Conservation (phyloP, 495 filamentous ascomycete species). For the Penicillium antarcticum region DNA sequence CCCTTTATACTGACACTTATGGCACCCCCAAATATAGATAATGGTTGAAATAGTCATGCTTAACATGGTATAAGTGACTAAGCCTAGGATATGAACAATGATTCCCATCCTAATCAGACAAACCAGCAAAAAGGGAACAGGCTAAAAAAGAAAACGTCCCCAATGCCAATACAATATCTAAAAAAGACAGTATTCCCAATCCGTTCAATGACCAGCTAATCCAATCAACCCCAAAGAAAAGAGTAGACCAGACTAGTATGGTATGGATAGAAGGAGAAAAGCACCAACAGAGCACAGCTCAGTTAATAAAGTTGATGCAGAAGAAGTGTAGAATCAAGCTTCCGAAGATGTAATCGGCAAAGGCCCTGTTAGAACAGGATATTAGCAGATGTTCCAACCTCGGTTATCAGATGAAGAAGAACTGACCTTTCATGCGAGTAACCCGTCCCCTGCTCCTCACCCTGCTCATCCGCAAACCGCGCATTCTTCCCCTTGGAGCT, state of each 20-base stretch:
- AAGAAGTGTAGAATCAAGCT: slow-evolving; percentile 97
- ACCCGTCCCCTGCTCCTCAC: slow-evolving; percentile 28
- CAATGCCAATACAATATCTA: neutral
- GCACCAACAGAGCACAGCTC: slow-evolving; percentile 16
- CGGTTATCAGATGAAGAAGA: neutral
- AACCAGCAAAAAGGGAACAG: neutral
- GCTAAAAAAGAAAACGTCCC: neutral
- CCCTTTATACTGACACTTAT: neutral
- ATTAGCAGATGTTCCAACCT: neutral
- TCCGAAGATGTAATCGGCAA: slow-evolving; percentile 94
- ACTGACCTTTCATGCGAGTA: slow-evolving; percentile 50
- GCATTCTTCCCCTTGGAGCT: slow-evolving; percentile 36
- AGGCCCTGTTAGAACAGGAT: slow-evolving; percentile 58
- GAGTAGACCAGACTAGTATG: slow-evolving; percentile 1
- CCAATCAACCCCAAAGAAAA: slow-evolving; percentile 7
- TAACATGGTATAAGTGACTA: neutral
- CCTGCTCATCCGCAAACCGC: slow-evolving; percentile 22
- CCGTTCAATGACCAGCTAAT: slow-evolving; percentile 8
- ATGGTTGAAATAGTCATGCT: neutral
- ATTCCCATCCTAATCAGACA: neutral
- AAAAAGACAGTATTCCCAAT: neutral
- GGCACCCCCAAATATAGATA: neutral
- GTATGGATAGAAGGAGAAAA: neutral
- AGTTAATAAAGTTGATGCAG: slow-evolving; percentile 99
- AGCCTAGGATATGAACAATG: neutral